Base-by-base conservation (phyloP, 208 protist species). In the Willaertia magna region DNA sequence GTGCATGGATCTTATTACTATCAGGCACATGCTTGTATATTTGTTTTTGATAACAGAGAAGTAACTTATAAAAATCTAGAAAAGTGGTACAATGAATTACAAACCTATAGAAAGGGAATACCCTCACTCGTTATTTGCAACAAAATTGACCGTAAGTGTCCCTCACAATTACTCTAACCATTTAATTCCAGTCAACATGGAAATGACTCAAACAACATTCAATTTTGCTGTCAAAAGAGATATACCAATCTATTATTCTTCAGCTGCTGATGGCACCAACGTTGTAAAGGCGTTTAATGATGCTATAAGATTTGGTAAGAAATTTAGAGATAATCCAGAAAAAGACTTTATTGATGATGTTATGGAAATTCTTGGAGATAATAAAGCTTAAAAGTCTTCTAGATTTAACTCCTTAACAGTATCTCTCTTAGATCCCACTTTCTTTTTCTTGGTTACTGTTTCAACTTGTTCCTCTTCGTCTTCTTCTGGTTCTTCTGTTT, bases 1-100 rank as follows among this genome's bases (percentile, higher is more conserved):
- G 95, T 97, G 90, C 96, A 97, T 88, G 94, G 94, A 0, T 94
- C 94, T n/a, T 98, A 98, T 89, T 98, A 98, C 89, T 92, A 97
- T 90, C 90, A 93, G 59, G 95, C 96, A 14, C 94, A 97, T 86
- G 91, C 92, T 12, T 97, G 95, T 85, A 95, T 97, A 86, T 87
- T 97, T 14, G 95, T 97, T 9, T 98, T 98, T 87, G 96, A 98
- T 88, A 90, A 95, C 52, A 92, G 95, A n/a, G 96, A 96, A 91
- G 90, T 93, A n/a, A 98, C 95, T 39, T 98, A 98, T 90, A 97
- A 96, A 88, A 96, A 97, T 88, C 74, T 98, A 67, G 93, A 95
- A 44, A 95, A 95, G 88, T 98, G 96, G 96, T 91, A 97, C 82
- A 89, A 90, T 7, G 96, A 98, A 88, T 87, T 97, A 79, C 94